Evolutionary conservation across 371 early-diverging fungal genomes (phyloP).

Genomic region (Pancytospora philotis): DNA sequence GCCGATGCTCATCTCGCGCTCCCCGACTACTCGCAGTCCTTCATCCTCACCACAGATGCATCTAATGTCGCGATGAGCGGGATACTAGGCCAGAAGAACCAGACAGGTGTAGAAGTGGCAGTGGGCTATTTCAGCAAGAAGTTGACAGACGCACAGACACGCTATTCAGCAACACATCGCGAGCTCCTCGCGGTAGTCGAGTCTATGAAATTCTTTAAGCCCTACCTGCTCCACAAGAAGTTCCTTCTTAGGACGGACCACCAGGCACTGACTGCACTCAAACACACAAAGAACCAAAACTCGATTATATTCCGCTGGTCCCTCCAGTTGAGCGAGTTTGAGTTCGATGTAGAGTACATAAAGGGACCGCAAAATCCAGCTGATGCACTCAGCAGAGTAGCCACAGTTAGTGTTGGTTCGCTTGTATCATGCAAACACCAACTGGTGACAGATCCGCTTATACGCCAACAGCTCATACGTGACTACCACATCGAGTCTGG

Average conservation of each 20-base stretch:
- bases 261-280: neutral
- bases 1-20: neutral
- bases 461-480: neutral
- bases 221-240: neutral
- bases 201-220: too few species aligned
- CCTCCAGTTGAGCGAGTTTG: neutral
- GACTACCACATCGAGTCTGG: neutral
- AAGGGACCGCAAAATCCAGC: neutral
- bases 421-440: neutral
- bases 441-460: neutral
- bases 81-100: neutral
- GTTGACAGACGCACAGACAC: neutral
- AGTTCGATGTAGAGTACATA: neutral
- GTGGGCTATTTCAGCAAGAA: conserved; percentile 1
- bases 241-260: neutral
- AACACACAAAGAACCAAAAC: neutral
- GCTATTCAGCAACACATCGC: neutral
- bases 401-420: neutral
- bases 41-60: neutral
- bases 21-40: neutral
- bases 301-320: conserved; percentile 2
- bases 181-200: neutral
- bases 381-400: neutral
- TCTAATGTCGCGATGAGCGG: neutral
- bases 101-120: neutral